A percentile compares a stretch with the other conserved stretches of the same genome.
Evolutionary conservation across 805 yeast species (phyloP).

Genomic region (Yamadazyma philogaea): DNA sequence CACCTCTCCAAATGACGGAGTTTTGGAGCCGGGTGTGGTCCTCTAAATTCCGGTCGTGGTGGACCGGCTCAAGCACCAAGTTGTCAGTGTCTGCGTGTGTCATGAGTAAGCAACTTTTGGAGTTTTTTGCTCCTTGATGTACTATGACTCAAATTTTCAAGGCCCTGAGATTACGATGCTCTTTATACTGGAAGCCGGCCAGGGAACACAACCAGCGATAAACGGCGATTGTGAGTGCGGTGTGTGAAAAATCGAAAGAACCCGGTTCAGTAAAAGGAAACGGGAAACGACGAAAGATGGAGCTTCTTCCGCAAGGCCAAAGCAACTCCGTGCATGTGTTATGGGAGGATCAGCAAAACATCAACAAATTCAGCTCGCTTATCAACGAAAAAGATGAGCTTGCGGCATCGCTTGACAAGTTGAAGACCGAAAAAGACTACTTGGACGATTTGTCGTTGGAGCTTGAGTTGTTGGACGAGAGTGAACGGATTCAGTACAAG

Average conservation of each 20-base stretch:
- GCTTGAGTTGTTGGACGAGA: slow-evolving; percentile 78
- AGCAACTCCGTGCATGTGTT: slow-evolving; percentile 56
- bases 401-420: slow-evolving; percentile 44
- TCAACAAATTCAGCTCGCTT: slow-evolving; percentile 83
- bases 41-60: slow-evolving; percentile 21
- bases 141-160: no score
- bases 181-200: no score
- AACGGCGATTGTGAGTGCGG: no score
- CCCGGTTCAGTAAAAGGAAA: neutral
- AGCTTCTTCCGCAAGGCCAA: slow-evolving; percentile 54
- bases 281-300: slow-evolving; percentile 24
- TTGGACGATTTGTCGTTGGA: slow-evolving; percentile 83
- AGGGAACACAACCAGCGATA: no score
- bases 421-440: slow-evolving; percentile 75
- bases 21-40: slow-evolving; percentile 34
- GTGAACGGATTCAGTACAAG: slow-evolving; percentile 68
- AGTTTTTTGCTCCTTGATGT: neutral
- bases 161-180: no score
- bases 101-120: neutral
- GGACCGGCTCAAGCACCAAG: slow-evolving; percentile 15
- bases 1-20: slow-evolving; percentile 35
- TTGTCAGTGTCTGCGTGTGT: slow-evolving; percentile 11
- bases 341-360: slow-evolving; percentile 85
- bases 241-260: neutral
- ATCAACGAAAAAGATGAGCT: slow-evolving; percentile 66